These are phyloP conservation scores for Obba rivulosa DNA, from an alignment of 768 basidiomycete genomes.

Conservation along the genomic window DNA sequence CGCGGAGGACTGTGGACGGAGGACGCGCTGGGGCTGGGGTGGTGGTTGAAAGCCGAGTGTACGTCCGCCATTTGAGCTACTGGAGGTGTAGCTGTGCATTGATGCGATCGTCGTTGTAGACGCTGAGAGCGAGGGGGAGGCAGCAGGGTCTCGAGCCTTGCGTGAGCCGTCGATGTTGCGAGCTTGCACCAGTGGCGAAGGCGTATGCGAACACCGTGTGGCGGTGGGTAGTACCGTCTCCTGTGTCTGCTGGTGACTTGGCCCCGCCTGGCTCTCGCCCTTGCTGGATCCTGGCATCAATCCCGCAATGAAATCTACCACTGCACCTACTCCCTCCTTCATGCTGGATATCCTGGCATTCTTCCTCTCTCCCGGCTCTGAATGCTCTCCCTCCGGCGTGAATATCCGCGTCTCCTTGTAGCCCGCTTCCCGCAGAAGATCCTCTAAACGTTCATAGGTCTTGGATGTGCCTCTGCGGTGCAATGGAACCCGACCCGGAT, in stretches of 20 bases:
- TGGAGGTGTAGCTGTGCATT: slow-evolving; percentile 5
- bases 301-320: slow-evolving; percentile 63
- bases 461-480: slow-evolving; percentile 76
- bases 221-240: slow-evolving; percentile 1
- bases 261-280: slow-evolving; percentile 1
- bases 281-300: slow-evolving; percentile 40
- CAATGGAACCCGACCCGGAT: slow-evolving; percentile 52
- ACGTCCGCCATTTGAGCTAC: slow-evolving; percentile 10
- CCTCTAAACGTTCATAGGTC: slow-evolving; percentile 80
- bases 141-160: slow-evolving; percentile 3
- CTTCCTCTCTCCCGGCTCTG: slow-evolving; percentile 23
- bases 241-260: slow-evolving; percentile 4
- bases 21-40: slow-evolving; percentile 8
- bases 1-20: slow-evolving; percentile 13
- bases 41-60: slow-evolving; percentile 9
- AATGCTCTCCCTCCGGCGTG: slow-evolving; percentile 73
- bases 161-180: neutral
- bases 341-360: slow-evolving; percentile 18
- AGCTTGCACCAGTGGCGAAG: slow-evolving; percentile 11
- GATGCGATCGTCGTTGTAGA: slow-evolving; percentile 15
- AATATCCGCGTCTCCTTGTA: slow-evolving; percentile 91
- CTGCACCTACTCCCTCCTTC: slow-evolving; percentile 38
- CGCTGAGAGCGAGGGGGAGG: slow-evolving; percentile 10
- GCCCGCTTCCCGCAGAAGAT: slow-evolving; percentile 80
- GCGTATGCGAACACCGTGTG: slow-evolving; percentile 5